These are phyloP conservation scores for Bodo saltans DNA, from an alignment of 78 protist genomes.

Conservation along the genomic window DNA sequence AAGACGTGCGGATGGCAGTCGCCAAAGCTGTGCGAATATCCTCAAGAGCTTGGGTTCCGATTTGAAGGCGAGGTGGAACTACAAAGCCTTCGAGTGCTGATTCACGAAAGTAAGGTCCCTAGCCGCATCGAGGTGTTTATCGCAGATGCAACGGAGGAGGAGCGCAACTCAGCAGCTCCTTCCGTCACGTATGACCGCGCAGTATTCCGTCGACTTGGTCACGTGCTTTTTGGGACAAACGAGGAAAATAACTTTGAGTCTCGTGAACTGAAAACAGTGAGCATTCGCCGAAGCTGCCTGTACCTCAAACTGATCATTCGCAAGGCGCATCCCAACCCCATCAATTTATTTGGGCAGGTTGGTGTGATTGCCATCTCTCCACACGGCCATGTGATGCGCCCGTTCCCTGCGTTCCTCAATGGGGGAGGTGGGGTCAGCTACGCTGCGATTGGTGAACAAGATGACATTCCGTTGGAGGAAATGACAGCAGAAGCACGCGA, in stretches of 20 bases:
- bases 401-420: background rate
- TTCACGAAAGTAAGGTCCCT: conserved; percentile 43
- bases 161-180: background rate
- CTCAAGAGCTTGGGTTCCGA: conserved; percentile 41
- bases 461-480: background rate
- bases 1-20: conserved; percentile 42
- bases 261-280: conserved; percentile 50
- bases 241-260: conserved; percentile 25
- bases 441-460: background rate
- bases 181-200: background rate
- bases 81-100: conserved; percentile 26
- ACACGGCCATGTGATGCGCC: background rate
- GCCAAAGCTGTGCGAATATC: conserved; percentile 36
- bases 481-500: background rate
- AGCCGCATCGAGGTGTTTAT: conserved; percentile 37
- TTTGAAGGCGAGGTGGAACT: conserved; percentile 8
- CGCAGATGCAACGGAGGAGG: background rate
- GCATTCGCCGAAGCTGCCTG: background rate
- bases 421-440: background rate
- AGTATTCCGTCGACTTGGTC: conserved; percentile 35
- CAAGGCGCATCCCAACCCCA: conserved; percentile 41
- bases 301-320: conserved; percentile 29
- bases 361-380: conserved; percentile 29
- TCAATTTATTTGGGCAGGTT: conserved; percentile 45
- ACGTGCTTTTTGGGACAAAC: conserved; percentile 24